phyloP scores from a whole-genome alignment of 768 basidiomycete genomes.

The Dentipellis fragilis region DNA sequence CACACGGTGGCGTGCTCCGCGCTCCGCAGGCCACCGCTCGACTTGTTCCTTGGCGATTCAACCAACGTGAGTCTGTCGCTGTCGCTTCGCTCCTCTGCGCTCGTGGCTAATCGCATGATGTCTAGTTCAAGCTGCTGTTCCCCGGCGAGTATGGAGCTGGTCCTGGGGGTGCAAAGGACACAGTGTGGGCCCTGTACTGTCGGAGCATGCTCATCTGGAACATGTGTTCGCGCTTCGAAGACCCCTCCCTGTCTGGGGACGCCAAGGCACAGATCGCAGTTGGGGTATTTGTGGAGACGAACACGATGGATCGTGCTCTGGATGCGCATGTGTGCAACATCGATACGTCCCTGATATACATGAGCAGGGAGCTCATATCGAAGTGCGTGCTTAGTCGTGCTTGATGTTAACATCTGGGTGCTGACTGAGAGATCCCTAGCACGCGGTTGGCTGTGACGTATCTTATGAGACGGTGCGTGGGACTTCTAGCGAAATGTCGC shows the following conservation, averaged over 20 bases:
- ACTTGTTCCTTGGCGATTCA: conserved; percentile 53
- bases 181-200: conserved; percentile 76
- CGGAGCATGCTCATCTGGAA: conserved; percentile 78
- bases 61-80: conserved; percentile 41
- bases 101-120: neutral
- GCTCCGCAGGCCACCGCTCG: conserved; percentile 45
- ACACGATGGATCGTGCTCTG: conserved; percentile 55
- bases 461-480: conserved; percentile 11
- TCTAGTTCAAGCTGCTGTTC: conserved; percentile 55
- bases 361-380: conserved; percentile 12
- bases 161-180: conserved; percentile 57
- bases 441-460: conserved; percentile 14
- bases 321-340: conserved; percentile 62
- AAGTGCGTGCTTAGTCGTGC: conserved; percentile 4
- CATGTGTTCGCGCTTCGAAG: conserved; percentile 46
- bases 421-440: neutral
- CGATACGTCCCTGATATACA: conserved; percentile 42
- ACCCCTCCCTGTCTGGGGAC: conserved; percentile 31
- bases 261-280: conserved; percentile 51
- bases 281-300: conserved; percentile 58
- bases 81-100: too few relatives aligned
- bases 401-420: neutral
- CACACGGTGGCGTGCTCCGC: conserved; percentile 63
- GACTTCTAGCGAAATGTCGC: neutral
- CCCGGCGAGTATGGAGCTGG: conserved; percentile 59